Percentiles rank a stretch among this genome's conserved stretches.
phyloP scores from a whole-genome alignment of 108 stramenopile species.

The Cylindrotheca fusiformis region DNA sequence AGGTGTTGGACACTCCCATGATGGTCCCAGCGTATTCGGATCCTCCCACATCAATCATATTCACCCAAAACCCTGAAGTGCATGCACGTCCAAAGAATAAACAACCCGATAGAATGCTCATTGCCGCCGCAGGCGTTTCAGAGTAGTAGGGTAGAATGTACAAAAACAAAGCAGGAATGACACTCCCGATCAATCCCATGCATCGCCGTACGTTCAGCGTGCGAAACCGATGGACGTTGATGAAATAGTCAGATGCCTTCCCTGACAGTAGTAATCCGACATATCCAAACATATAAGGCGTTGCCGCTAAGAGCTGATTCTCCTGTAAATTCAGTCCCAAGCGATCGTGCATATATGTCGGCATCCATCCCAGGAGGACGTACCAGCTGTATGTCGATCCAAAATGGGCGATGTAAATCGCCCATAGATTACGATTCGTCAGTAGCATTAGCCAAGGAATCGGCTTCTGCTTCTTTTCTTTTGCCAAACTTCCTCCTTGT shows the following conservation, averaged over 20 bases:
- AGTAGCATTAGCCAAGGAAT: conserved; percentile 1
- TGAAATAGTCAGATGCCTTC: not conserved
- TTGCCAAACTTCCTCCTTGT: no score
- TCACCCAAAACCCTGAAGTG: conserved; percentile 7
- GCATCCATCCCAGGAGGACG: conserved; percentile 3
- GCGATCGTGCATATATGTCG: conserved; percentile 1
- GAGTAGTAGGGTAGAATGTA: not conserved
- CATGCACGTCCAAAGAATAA: conserved; percentile 4
- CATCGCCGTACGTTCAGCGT: not conserved
- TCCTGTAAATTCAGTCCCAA: conserved; percentile 1
- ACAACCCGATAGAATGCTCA: not conserved
- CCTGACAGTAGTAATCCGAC: not conserved
- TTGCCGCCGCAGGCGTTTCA: not conserved
- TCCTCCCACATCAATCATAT: conserved; percentile 10
- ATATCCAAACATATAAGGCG: conserved; percentile 1
- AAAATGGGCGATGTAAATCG: conserved; percentile 5
- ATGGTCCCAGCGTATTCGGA: conserved; percentile 3
- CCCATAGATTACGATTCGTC: conserved; percentile 1
- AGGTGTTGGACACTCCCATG: conserved; percentile 5
- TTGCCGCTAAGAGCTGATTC: not conserved
- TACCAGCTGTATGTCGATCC: conserved; percentile 6
- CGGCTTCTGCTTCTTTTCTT: not conserved
- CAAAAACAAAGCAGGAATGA: conserved; percentile 1
- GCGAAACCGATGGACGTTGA: not conserved
- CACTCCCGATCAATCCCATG: conserved; percentile 1